Conservation (phyloP, 192 early-diverging fungal species). For the Podochytrium sp. region DNA sequence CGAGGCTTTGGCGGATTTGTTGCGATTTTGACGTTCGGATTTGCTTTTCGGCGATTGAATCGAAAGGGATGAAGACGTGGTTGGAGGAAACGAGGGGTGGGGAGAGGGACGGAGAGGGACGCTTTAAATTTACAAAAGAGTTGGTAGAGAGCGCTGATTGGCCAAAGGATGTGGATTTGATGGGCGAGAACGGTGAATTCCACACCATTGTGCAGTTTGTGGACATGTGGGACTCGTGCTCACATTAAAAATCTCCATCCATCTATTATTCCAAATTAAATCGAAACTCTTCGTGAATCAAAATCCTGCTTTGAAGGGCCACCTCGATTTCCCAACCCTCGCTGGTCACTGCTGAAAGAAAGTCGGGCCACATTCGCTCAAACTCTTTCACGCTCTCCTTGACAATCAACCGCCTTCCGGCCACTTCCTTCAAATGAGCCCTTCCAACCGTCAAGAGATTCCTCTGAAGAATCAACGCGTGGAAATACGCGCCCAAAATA, state of each 20-base stretch:
- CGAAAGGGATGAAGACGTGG: conserved; percentile 2
- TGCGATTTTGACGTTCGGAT: conserved; percentile 8
- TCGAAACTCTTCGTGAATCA: background rate
- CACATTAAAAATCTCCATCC: background rate
- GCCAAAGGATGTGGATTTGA: conserved; percentile 51
- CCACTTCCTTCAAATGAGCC: background rate
- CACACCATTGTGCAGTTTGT: conserved; percentile 64
- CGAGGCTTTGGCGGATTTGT: conserved; percentile 10
- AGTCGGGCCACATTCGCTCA: background rate
- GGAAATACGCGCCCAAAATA: conserved; percentile 16
- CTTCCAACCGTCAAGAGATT: background rate
- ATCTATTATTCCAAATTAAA: background rate
- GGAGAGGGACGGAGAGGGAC: background rate
- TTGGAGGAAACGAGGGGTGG: background rate
- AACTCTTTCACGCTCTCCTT: background rate
- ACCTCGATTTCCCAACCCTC: conserved; percentile 10
- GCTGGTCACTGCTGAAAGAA: background rate
- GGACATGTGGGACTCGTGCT: conserved; percentile 29
- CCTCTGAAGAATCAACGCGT: conserved; percentile 10
- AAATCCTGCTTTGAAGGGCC: conserved; percentile 17
- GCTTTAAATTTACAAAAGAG: background rate
- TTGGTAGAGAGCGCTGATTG: conserved; percentile 6
- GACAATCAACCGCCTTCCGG: background rate
- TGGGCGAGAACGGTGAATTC: conserved; percentile 73
- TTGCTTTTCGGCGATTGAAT: conserved; percentile 7